phyloP scores from a whole-genome alignment of 768 basidiomycete genomes.

The Serendipita sp. region DNA sequence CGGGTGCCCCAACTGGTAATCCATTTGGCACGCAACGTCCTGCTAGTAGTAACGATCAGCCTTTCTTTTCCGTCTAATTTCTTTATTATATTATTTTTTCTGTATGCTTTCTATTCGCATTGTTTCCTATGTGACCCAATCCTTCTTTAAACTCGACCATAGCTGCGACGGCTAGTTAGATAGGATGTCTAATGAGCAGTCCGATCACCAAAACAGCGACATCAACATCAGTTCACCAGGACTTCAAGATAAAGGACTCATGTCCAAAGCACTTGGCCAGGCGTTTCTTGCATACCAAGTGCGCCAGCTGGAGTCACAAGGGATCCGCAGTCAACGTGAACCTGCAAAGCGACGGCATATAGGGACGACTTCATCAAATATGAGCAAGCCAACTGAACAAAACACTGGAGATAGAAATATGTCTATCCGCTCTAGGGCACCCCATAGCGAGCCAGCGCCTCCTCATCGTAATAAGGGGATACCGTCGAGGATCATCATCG shows the following conservation, averaged over 20 bases:
- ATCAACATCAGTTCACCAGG: background rate
- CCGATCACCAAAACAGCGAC: background rate
- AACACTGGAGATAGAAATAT: too few relatives aligned
- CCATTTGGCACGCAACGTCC: slow-evolving; percentile 39
- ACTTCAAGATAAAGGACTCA: slow-evolving; percentile 25
- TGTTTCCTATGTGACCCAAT: background rate
- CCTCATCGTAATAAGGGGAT: background rate
- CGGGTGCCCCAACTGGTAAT: slow-evolving; percentile 26
- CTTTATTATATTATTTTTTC: background rate
- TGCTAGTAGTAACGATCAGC: slow-evolving; percentile 44
- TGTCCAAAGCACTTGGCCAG: slow-evolving; percentile 76
- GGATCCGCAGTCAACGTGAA: background rate
- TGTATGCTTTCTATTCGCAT: background rate
- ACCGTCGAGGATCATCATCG: slow-evolving; percentile 37
- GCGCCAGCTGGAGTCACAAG: slow-evolving; percentile 61
- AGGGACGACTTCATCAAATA: too few relatives aligned
- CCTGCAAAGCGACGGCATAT: too few relatives aligned
- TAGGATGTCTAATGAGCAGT: background rate
- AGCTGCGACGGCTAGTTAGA: background rate
- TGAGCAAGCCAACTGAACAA: too few relatives aligned
- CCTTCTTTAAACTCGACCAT: background rate
- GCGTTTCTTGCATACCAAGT: slow-evolving; percentile 81
- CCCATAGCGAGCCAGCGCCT: background rate
- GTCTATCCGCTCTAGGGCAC: background rate
- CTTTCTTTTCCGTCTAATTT: slow-evolving; percentile 61